Evolutionary conservation across 108 stramenopile genomes (phyloP).

Genomic region (Discostella pseudostelligera): DNA sequence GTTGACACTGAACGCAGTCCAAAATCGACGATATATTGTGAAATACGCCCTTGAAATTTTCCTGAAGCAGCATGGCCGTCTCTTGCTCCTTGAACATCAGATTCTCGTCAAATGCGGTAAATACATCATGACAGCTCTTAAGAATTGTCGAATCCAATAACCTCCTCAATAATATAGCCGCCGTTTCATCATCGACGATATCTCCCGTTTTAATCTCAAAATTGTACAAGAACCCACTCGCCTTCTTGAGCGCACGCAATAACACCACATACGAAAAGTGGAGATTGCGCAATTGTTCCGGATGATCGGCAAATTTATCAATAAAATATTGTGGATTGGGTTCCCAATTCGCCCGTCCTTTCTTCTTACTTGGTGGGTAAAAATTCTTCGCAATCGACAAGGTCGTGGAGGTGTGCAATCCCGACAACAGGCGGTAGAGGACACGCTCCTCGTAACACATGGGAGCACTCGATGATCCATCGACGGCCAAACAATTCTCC

Average conservation of each 20-base stretch:
- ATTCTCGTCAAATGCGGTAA: constrained; percentile 93
- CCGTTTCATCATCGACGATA: constrained; percentile 78
- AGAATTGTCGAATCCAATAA: constrained; percentile 80
- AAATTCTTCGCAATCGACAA: constrained; percentile 88
- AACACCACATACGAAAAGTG: constrained; percentile 94
- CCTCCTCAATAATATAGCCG: constrained; percentile 64
- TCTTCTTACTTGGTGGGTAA: constrained; percentile 84
- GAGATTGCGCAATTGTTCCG: constrained; percentile 89
- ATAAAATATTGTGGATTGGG: constrained; percentile 85
- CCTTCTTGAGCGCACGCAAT: constrained; percentile 84
- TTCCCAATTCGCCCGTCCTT: constrained; percentile 71
- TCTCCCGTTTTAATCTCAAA: constrained; percentile 83
- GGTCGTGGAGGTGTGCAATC: constrained; percentile 88
- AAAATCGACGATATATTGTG: constrained; percentile 88
- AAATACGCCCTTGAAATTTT: constrained; percentile 91
- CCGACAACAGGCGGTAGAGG: constrained; percentile 84
- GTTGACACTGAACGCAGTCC: constrained; percentile 96
- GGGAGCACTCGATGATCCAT: constrained; percentile 31
- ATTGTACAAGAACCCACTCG: constrained; percentile 66
- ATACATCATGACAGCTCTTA: constrained; percentile 71
- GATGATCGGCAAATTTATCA: constrained; percentile 74
- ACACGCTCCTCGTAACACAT: constrained; percentile 93
- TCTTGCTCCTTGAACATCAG: constrained; percentile 81
- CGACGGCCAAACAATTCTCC: constrained; percentile 83
- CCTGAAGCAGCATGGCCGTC: constrained; percentile 57